Evolutionary conservation across 2,329 filamentous ascomycete species (phyloP).

Genomic region (Talaromyces pinophilus): DNA sequence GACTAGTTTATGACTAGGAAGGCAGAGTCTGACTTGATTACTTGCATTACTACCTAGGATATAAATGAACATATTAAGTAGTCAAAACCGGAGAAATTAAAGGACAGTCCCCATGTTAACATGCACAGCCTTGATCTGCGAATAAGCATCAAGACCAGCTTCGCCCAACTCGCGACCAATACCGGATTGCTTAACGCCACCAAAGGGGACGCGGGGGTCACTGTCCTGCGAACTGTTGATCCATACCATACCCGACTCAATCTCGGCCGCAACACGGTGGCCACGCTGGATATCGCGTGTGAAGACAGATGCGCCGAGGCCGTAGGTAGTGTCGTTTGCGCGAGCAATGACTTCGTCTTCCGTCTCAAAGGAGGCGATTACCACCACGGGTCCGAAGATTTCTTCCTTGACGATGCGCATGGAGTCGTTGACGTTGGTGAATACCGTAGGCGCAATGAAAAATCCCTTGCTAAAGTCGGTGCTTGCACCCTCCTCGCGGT

Average conservation of each 20-base stretch:
- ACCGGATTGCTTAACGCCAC: conserved; percentile 50
- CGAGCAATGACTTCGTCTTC: conserved; percentile 43
- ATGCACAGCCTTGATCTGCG: conserved; percentile 44
- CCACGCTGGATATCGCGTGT: conserved; percentile 45
- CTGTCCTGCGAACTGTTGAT: conserved; percentile 49
- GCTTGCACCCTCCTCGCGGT: conserved; percentile 34
- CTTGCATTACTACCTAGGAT: neutral
- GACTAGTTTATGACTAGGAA: neutral
- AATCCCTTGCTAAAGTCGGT: conserved; percentile 46
- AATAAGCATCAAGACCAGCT: conserved; percentile 45
- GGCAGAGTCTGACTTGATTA: neutral
- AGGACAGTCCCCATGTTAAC: conserved; percentile 43
- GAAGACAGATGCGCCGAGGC: conserved; percentile 47
- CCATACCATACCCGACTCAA: conserved; percentile 52
- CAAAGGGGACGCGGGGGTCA: conserved; percentile 45
- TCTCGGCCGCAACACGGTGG: conserved; percentile 44
- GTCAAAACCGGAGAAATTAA: conserved; percentile 21
- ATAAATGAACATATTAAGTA: neutral
- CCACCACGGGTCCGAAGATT: conserved; percentile 48
- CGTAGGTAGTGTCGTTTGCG: conserved; percentile 47
- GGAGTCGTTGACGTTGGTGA: conserved; percentile 37
- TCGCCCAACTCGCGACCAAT: conserved; percentile 54
- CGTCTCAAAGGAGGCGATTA: conserved; percentile 41
- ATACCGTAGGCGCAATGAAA: conserved; percentile 45
- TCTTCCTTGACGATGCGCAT: conserved; percentile 46